Evolutionary conservation across 2,329 filamentous ascomycete species (phyloP).

Genomic region (Arthrobotrys megalospora): DNA sequence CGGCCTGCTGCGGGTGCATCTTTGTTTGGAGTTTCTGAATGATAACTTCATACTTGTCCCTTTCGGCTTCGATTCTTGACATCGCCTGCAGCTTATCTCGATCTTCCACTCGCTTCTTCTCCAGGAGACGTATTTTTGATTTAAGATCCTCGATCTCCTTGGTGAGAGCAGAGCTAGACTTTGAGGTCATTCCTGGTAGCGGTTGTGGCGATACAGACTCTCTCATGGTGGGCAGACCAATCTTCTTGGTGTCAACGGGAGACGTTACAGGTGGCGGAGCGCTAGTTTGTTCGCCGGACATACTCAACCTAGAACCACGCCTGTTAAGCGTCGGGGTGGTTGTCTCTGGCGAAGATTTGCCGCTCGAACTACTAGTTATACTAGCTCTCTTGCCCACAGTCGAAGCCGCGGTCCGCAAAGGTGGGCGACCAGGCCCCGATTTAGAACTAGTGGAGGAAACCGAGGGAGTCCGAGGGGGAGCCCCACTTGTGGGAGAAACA

Average conservation of each 20-base stretch:
- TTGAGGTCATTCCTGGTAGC: constrained; percentile 55
- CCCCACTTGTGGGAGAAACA: constrained; percentile 42
- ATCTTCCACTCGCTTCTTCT: constrained; percentile 88
- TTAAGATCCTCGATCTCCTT: constrained; percentile 89
- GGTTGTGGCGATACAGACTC: constrained; percentile 64
- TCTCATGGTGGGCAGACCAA: constrained; percentile 63
- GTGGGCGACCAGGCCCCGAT: constrained; percentile 35
- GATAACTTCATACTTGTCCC: constrained; percentile 84
- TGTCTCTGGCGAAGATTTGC: constrained; percentile 68
- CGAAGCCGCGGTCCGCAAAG: constrained; percentile 42
- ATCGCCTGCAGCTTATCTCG: constrained; percentile 85
- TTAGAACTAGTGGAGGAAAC: constrained; percentile 43
- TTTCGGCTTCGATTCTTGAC: constrained; percentile 81
- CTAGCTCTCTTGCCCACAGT: constrained; percentile 42
- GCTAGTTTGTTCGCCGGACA: constrained; percentile 44
- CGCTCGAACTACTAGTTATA: constrained; percentile 50
- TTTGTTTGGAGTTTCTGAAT: constrained; percentile 85
- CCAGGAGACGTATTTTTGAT: constrained; percentile 86
- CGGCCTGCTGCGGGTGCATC: constrained; percentile 81
- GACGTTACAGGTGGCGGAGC: constrained; percentile 10
- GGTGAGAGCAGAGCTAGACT: constrained; percentile 69
- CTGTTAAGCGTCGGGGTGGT: constrained; percentile 46
- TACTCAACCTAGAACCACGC: constrained; percentile 50
- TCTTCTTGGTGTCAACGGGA: constrained; percentile 64
- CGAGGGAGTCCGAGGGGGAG: constrained; percentile 45